Base-by-base conservation (phyloP, 208 protist species). In the Wallacemonas collosoma region DNA sequence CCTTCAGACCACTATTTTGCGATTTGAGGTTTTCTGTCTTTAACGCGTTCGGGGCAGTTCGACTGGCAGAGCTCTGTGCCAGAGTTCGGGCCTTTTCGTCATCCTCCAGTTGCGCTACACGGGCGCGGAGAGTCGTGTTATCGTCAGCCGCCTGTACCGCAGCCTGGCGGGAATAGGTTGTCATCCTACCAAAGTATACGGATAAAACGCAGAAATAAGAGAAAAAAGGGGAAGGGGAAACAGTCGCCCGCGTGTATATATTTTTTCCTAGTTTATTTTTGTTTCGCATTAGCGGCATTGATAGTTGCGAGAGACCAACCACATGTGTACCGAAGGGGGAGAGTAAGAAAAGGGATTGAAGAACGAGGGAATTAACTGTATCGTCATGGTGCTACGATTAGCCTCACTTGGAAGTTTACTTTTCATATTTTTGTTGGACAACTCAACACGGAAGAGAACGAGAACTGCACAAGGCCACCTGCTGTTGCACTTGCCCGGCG, bases 1-100 rank as follows among this genome's bases (percentile, higher is more conserved):
- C 80, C 50, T 78, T 77, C 8, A 96, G 81, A 35, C 73, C 67
- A 11, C 79, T 77, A 79, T 93, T 94, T 43, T 79, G 51, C 17
- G 71, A 68, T 55, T 77, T 75, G 6, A 93, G 73, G 26, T 75
- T 77, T 51, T 93, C 84, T 6, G 60, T 65, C 43, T 65, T 65
- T 1, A 41, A 53, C 60, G 60, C 60, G 36, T 65, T 65, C 9
- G 60, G 41, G 14, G 41, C 60, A 6, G 60, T 50, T 6, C 60
- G 60, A 41, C 43, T 48, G 40, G 60, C 43, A 17, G 60, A n/a
- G n/a, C 60, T 65, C 26, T 65, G 60, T 14, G 40, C 60, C 60
- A 51, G 12, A 3, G 60, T 65, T 26, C 60, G 60, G 3, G 60
- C 38, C 60, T 80, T 72, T 12, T 86, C 83, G 45, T 91, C 83